phyloP scores from a whole-genome alignment of 176 grass and related monocot genomes.

The Hordeum marinum region DNA sequence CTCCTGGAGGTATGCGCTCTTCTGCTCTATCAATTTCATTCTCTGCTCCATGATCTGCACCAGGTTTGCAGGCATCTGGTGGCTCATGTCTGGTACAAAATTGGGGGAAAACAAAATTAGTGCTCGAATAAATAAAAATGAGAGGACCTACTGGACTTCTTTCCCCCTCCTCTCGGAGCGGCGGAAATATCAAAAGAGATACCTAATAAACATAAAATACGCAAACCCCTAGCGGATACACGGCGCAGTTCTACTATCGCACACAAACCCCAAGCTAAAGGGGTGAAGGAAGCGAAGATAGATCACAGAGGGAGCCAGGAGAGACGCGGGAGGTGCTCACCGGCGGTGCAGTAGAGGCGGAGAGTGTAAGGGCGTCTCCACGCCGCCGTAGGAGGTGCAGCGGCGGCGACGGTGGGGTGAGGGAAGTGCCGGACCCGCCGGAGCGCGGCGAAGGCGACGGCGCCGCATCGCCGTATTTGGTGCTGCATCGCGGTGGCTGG shows the following conservation, averaged over 20 bases:
- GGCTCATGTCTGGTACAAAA: slow-evolving; percentile 37
- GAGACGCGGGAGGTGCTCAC: slow-evolving; percentile 24
- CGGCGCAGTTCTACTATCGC: neutral
- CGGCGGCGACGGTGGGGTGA: too few relatives aligned
- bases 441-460: slow-evolving; percentile 20
- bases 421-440: neutral
- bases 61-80: slow-evolving; percentile 58
- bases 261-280: neutral
- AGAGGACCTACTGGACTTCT: neutral
- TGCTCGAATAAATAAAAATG: neutral
- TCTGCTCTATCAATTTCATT: slow-evolving; percentile 70
- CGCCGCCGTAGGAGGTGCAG: neutral
- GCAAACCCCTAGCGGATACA: neutral
- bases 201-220: neutral
- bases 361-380: neutral
- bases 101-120: neutral
- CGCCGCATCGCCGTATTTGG: slow-evolving; percentile 34
- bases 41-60: slow-evolving; percentile 74
- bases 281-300: neutral
- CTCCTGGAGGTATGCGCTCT: slow-evolving; percentile 49
- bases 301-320: neutral
- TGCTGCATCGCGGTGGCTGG: slow-evolving; percentile 28
- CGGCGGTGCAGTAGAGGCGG: slow-evolving; percentile 20
- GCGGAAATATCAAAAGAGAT: neutral
- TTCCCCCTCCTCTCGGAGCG: neutral